Conservation (phyloP, 2,329 filamentous ascomycete genomes). For the Dactylellina sp. region DNA sequence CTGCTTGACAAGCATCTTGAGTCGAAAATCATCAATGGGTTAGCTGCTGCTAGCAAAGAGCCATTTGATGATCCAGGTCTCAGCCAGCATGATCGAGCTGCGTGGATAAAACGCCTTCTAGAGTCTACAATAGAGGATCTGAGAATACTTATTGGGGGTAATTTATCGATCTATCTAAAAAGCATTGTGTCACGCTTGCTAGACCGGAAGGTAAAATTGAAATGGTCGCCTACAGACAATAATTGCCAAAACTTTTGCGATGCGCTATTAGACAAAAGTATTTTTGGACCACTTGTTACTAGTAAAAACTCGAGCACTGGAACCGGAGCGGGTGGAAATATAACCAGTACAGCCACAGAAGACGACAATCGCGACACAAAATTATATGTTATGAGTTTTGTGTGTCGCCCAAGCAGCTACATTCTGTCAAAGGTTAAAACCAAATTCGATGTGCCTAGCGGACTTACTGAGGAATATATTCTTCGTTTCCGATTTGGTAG, state of each 20-base stretch:
- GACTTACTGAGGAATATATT: conserved; percentile 66
- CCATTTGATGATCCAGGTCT: conserved; percentile 51
- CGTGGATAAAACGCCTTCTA: conserved; percentile 19
- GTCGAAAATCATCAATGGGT: conserved; percentile 61
- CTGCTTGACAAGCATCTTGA: conserved; percentile 56
- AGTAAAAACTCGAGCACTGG: too few species aligned
- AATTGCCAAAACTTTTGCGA: conserved; percentile 65
- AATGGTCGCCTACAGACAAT: conserved; percentile 62
- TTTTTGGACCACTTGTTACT: conserved; percentile 62
- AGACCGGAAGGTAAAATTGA: conserved; percentile 60
- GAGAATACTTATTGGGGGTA: conserved; percentile 59
- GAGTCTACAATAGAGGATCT: conserved; percentile 57
- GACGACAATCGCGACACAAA: conserved; percentile 28
- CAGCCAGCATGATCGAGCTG: background rate
- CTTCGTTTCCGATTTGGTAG: conserved; percentile 64
- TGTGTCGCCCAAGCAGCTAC: conserved; percentile 61
- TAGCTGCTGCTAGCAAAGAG: conserved; percentile 60
- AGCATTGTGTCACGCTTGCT: conserved; percentile 61
- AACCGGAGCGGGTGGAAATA: too few species aligned
- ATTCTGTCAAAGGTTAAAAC: conserved; percentile 59
- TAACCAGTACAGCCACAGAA: background rate
- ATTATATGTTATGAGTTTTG: conserved; percentile 65
- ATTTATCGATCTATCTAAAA: conserved; percentile 61
- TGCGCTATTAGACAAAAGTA: conserved; percentile 61
- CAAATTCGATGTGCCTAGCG: conserved; percentile 64